phyloP scores from a whole-genome alignment of 805 yeast species.

The Yamadazyma nakazawae region DNA sequence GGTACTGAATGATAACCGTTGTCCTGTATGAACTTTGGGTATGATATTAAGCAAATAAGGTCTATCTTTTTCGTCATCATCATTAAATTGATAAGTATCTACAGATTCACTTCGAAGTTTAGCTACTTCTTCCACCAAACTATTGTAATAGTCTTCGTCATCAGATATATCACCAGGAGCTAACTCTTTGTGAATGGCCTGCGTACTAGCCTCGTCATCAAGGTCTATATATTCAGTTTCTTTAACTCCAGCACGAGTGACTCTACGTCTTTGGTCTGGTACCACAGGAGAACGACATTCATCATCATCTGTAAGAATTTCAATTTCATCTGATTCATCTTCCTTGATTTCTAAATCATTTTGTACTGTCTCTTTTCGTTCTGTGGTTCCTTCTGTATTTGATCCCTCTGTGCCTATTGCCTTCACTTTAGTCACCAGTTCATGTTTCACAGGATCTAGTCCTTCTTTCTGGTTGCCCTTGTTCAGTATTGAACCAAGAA shows the following conservation, averaged over 20 bases:
- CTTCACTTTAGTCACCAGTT: too few species aligned
- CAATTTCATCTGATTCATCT: background rate
- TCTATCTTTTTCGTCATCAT: constrained; percentile 25
- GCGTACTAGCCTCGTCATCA: background rate
- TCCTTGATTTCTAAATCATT: background rate
- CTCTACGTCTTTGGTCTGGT: background rate
- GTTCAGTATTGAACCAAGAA: background rate
- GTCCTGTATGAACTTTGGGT: constrained; percentile 22
- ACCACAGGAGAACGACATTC: background rate
- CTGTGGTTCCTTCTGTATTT: background rate
- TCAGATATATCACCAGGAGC: constrained; percentile 5
- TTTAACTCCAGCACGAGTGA: background rate
- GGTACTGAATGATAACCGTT: constrained; percentile 20
- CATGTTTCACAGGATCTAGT: background rate
- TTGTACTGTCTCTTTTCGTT: background rate
- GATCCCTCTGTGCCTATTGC: too few species aligned
- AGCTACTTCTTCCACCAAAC: background rate
- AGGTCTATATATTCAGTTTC: background rate
- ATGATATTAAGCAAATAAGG: constrained; percentile 27
- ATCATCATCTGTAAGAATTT: background rate
- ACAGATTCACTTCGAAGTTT: constrained; percentile 2
- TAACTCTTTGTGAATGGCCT: background rate
- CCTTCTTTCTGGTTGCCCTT: background rate
- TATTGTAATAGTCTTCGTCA: constrained; percentile 7
- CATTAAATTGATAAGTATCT: constrained; percentile 20